Percentiles rank a stretch among this genome's conserved stretches.
Evolutionary conservation across 768 basidiomycete genomes (phyloP).

Genomic region (Rhodotorula babjevae): DNA sequence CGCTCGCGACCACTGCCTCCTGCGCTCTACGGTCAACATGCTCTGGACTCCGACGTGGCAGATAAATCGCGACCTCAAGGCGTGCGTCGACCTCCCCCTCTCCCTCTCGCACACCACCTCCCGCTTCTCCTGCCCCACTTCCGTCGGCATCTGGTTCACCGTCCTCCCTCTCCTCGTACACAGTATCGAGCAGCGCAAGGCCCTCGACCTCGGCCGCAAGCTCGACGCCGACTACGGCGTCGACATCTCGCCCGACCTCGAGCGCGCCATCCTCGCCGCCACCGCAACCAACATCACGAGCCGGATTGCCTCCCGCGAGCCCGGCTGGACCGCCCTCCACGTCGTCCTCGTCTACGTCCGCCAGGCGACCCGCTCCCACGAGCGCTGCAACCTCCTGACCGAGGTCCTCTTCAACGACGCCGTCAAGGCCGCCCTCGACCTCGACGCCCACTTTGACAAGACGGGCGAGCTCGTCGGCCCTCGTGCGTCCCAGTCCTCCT

Average conservation of each 20-base stretch:
- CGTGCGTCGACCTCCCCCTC: background rate
- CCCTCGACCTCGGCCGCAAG: background rate
- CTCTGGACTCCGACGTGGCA: conserved; percentile 9
- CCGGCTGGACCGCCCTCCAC: conserved; percentile 32
- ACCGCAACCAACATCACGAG: conserved; percentile 7
- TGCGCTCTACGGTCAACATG: background rate
- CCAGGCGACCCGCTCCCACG: conserved; percentile 15
- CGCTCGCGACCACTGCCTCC: background rate
- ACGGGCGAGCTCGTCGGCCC: conserved; percentile 29
- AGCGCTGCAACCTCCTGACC: conserved; percentile 30
- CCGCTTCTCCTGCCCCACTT: background rate
- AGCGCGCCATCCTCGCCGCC: conserved; percentile 8
- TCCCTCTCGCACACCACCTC: background rate
- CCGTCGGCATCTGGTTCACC: too few relatives aligned
- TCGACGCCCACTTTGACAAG: conserved; percentile 38
- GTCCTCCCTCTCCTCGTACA: too few relatives aligned
- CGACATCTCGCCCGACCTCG: conserved; percentile 1
- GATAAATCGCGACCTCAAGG: conserved; percentile 10
- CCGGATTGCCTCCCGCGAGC: conserved; percentile 3
- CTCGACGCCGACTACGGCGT: background rate
- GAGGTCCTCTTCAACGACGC: conserved; percentile 37
- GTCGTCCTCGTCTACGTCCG: conserved; percentile 38
- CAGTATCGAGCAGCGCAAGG: background rate
- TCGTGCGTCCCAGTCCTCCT: conserved; percentile 2
- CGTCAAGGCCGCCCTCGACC: conserved; percentile 25